A percentile compares a stretch with the other conserved stretches of the same genome.
These are phyloP conservation scores for Mycena vulgaris DNA, from an alignment of 768 basidiomycete genomes.

Conservation along the genomic window DNA sequence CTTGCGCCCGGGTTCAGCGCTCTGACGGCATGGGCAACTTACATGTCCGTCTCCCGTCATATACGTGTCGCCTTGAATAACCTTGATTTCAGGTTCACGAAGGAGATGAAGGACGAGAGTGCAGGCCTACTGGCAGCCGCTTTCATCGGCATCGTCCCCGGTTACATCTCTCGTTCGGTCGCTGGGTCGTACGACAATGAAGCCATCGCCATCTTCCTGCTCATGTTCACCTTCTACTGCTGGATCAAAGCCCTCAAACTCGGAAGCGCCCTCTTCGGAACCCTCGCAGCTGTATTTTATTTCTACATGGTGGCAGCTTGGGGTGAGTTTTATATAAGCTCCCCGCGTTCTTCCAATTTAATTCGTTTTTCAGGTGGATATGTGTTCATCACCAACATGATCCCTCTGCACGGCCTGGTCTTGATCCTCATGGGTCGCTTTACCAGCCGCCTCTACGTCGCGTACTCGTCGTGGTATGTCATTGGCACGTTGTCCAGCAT, in stretches of 20 bases:
- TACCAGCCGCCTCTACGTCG: slow-evolving; percentile 92
- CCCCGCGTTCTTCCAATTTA: background rate
- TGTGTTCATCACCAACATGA: slow-evolving; percentile 99
- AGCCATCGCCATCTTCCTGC: slow-evolving; percentile 99
- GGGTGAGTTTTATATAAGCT: slow-evolving; percentile 68
- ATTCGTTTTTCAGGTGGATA: slow-evolving; percentile 78
- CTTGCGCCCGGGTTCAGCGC: slow-evolving; percentile 98
- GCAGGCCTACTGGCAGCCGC: slow-evolving; percentile 98
- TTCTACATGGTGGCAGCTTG: slow-evolving; percentile 99
- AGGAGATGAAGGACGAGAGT: slow-evolving; percentile 95
- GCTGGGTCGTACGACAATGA: slow-evolving; percentile 99
- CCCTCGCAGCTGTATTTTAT: slow-evolving; percentile 94
- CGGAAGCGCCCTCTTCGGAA: slow-evolving; percentile 94
- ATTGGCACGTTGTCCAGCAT: slow-evolving; percentile 98
- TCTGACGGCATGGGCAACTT: slow-evolving; percentile 96
- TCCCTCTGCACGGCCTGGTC: slow-evolving; percentile 95
- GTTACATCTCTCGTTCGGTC: slow-evolving; percentile 98
- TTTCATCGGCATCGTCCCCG: slow-evolving; percentile 98
- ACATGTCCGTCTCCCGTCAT: slow-evolving; percentile 74
- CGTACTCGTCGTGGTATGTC: slow-evolving; percentile 98
- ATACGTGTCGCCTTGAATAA: background rate
- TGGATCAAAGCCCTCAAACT: slow-evolving; percentile 98
- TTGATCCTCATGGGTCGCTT: slow-evolving; percentile 97
- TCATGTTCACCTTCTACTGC: slow-evolving; percentile 98
- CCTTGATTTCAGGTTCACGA: slow-evolving; percentile 81